Evolutionary conservation across 2,329 filamentous ascomycete species (phyloP).

Genomic region (Ilyonectria mors-panacis): DNA sequence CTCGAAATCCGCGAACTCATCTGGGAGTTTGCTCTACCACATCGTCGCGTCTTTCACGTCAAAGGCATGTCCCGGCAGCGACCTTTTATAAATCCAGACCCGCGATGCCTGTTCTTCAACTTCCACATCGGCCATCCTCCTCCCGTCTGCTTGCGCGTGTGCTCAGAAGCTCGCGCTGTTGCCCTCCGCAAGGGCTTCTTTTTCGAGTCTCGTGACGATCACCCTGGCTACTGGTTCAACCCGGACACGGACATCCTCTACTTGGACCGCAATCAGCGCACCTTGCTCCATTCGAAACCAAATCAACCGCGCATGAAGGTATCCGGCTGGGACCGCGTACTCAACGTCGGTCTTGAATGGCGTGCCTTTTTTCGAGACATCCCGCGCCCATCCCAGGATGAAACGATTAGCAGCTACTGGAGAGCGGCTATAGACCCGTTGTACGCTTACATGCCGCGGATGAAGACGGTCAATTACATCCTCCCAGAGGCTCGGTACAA

Average conservation of each 20-base stretch:
- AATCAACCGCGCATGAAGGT: slow-evolving; percentile 31
- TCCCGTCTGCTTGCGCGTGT: slow-evolving; percentile 41
- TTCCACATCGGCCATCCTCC: slow-evolving; percentile 44
- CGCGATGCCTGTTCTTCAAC: slow-evolving; percentile 26
- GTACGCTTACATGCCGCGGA: slow-evolving; percentile 43
- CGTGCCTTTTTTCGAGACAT: slow-evolving; percentile 48
- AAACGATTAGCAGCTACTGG: slow-evolving; percentile 44
- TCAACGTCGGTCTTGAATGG: slow-evolving; percentile 50
- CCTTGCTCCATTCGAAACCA: slow-evolving; percentile 33
- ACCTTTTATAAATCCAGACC: background rate
- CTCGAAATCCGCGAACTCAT: slow-evolving; percentile 49
- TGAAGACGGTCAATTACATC: slow-evolving; percentile 47
- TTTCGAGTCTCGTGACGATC: slow-evolving; percentile 23
- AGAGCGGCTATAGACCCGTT: slow-evolving; percentile 36
- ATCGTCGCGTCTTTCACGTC: slow-evolving; percentile 51
- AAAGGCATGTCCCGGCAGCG: slow-evolving; percentile 28
- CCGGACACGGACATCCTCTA: slow-evolving; percentile 49
- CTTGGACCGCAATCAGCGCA: slow-evolving; percentile 47
- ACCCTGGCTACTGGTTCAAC: slow-evolving; percentile 47
- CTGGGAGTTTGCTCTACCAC: slow-evolving; percentile 49
- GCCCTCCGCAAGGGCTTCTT: slow-evolving; percentile 48
- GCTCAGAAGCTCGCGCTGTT: slow-evolving; percentile 47
- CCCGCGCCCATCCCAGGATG: slow-evolving; percentile 38
- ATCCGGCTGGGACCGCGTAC: slow-evolving; percentile 43
- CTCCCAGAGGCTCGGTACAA: slow-evolving; percentile 45